Evolutionary conservation across 371 early-diverging fungal species (phyloP), one percentile per base, ranked within the genome.

Genomic region (Capillidium heterosporum): DNA sequence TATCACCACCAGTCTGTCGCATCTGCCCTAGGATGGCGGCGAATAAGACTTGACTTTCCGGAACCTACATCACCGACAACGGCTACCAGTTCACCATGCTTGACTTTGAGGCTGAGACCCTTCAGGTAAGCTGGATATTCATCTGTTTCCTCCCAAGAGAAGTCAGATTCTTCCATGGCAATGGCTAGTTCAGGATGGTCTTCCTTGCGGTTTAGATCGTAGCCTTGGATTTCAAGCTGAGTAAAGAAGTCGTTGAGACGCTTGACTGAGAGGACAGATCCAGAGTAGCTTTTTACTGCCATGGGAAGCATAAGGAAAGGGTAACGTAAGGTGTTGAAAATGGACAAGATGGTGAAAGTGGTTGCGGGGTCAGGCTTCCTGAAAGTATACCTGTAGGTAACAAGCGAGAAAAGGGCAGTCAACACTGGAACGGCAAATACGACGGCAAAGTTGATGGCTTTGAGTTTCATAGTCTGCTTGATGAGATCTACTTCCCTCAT

Each of bases 31-130:
- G 69, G 13, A 94, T 61, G 0, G 89, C 85, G 11, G 82, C 75
- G 17, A 91, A 65, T 41, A 91, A 65, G 4, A 2, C 88, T 82
- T 17, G 84, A 82, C 61, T 92, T 92, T 24, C 93, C 93, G 3
- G 82, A 48, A n/a, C 92, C 93, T 1, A 94, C 90, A 48, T 80
- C 78, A 3, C 95, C 97, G 5, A 86, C 85, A 17, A 96, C 66
- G 13, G 85, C 76, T 2, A 84, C 64, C 19, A 95, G 64, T 13
- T 72, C 69, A 27, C 85, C 82, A 29, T 78, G 76, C 19, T 65
- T 63, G 43, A 81, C 71, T 0, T 68, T 64, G 31, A 96, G 64
- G 57, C 71, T 72, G 52, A 95, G 76, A 60, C 81, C 68, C 0
- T 64, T 62, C 51, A 93, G 67, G 11, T 67, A 68, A 0, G 84